These are phyloP conservation scores for Dicorynia guianensis DNA, from an alignment of 306 rosid genomes.

Conservation along the genomic window DNA sequence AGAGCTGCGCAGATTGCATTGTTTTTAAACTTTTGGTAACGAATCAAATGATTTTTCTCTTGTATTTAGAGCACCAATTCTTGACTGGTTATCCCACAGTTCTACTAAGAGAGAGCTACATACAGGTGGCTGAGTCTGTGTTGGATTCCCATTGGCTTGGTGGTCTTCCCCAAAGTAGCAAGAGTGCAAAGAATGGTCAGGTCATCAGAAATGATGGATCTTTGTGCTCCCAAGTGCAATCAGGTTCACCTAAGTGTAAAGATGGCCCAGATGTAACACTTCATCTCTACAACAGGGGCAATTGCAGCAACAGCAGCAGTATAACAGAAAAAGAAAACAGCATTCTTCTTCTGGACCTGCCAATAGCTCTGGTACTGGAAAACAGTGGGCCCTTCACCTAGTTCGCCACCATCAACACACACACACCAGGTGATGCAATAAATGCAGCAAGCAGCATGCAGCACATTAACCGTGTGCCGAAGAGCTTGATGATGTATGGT, in stretches of 20 bases:
- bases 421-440: conserved; percentile 80
- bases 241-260: conserved; percentile 87
- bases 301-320: conserved; percentile 75
- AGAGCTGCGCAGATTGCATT: conserved; percentile 64
- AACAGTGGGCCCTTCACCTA: conserved; percentile 85
- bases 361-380: conserved; percentile 96
- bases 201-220: conserved; percentile 72
- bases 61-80: conserved; percentile 67
- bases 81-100: conserved; percentile 85
- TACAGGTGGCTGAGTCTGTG: conserved; percentile 69
- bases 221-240: conserved; percentile 78
- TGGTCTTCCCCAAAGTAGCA: conserved; percentile 72
- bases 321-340: conserved; percentile 77
- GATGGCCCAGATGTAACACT: conserved; percentile 76
- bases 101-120: conserved; percentile 91
- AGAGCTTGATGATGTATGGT: conserved; percentile 73
- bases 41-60: conserved; percentile 58
- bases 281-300: conserved; percentile 81
- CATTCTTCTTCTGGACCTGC: conserved; percentile 87
- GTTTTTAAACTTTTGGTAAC: conserved; percentile 65
- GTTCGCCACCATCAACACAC: conserved; percentile 89
- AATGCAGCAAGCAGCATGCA: conserved; percentile 72
- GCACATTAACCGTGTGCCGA: conserved; percentile 66
- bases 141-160: conserved; percentile 88
- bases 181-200: conserved; percentile 76